These are phyloP conservation scores for Moricandia arvensis DNA, from an alignment of 345 rosid species.

Conservation along the genomic window DNA sequence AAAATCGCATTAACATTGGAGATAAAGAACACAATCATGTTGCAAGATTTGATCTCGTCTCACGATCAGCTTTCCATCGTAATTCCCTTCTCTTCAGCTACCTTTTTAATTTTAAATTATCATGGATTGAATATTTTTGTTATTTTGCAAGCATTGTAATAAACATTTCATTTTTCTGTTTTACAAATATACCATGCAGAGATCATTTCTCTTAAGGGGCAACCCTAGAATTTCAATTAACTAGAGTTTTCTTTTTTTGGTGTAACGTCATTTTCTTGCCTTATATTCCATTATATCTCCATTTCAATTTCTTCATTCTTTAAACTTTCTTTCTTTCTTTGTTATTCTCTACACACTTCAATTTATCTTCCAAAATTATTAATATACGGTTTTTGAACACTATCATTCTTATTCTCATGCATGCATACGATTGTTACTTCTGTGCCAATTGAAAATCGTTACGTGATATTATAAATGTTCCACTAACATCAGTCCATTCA, in stretches of 20 bases:
- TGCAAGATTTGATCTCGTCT: conserved; percentile 17
- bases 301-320: conserved; percentile 9
- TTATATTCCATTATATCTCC: conserved; percentile 23
- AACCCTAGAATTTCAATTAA: conserved; percentile 4
- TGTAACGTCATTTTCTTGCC: conserved; percentile 32
- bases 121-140: no score
- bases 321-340: conserved; percentile 2
- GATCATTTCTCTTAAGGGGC: neutral
- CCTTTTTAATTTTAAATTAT: neutral
- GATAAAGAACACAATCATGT: conserved; percentile 19
- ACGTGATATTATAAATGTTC: conserved; percentile 20
- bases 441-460: conserved; percentile 29
- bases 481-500: neutral
- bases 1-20: conserved; percentile 6
- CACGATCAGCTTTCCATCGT: conserved; percentile 32
- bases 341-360: conserved; percentile 27
- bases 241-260: neutral
- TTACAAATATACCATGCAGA: no score
- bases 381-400: neutral
- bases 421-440: conserved; percentile 17
- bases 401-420: conserved; percentile 1
- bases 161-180: no score
- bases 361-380: neutral
- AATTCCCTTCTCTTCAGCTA: conserved; percentile 17
- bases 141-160: no score